Evolutionary conservation across 495 filamentous ascomycete species (phyloP).

Genomic region (Recurvomyces mirabilis): DNA sequence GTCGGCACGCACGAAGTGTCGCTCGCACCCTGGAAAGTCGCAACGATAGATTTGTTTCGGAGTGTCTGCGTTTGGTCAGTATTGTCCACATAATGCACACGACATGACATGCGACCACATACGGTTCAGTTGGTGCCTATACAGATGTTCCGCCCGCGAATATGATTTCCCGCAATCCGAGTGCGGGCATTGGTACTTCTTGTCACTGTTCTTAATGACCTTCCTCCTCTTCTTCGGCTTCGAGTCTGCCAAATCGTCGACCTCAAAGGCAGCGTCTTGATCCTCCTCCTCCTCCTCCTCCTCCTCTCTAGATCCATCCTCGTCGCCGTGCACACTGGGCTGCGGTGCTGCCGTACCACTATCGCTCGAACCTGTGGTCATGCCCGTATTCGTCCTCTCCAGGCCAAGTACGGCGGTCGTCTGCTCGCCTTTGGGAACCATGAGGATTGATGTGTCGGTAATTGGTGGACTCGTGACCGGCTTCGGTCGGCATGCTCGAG

Average conservation of each 20-base stretch:
- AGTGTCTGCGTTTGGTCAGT: conserved; percentile 40
- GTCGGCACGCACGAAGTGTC: conserved; percentile 89
- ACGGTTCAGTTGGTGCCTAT: conserved; percentile 94
- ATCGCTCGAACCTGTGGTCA: conserved; percentile 3
- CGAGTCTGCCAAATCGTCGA: conserved; percentile 39
- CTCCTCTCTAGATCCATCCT: not conserved
- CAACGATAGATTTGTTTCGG: conserved; percentile 95
- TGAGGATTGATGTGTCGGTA: conserved; percentile 2
- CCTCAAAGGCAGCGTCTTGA: conserved; percentile 10
- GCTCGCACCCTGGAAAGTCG: conserved; percentile 82
- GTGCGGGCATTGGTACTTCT: conserved; percentile 86
- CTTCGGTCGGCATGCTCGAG: conserved; percentile 4
- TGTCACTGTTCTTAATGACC: conserved; percentile 49
- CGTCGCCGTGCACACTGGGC: not conserved
- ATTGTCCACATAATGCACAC: conserved; percentile 5
- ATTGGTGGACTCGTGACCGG: not conserved
- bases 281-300: not conserved
- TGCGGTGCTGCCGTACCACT: conserved; percentile 1
- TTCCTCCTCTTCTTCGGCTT: conserved; percentile 74
- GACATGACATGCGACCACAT: conserved; percentile 29
- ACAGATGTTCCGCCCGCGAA: conserved; percentile 91
- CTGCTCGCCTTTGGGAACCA: conserved; percentile 1
- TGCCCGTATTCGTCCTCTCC: not conserved
- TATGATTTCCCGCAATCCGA: conserved; percentile 92
- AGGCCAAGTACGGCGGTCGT: not conserved